These are phyloP conservation scores for Boletus fagicola DNA, from an alignment of 768 basidiomycete genomes.

Conservation along the genomic window DNA sequence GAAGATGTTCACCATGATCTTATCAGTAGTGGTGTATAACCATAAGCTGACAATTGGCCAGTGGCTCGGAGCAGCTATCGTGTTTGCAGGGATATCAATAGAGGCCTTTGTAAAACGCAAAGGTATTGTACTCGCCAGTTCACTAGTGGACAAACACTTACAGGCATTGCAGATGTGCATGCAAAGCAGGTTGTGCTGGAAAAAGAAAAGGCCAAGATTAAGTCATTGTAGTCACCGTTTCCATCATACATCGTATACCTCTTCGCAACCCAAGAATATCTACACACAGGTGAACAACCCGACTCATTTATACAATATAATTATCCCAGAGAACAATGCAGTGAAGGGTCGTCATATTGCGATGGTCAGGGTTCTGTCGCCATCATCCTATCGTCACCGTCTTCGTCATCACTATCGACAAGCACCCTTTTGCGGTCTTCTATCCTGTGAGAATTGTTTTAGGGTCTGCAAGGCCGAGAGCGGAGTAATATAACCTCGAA, in stretches of 20 bases:
- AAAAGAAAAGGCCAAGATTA: conserved; percentile 81
- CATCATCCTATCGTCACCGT: conserved; percentile 37
- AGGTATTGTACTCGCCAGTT: conserved; percentile 45
- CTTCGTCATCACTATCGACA: conserved; percentile 33
- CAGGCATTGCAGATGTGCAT: conserved; percentile 60
- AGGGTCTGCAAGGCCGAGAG: neutral
- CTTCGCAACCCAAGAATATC: conserved; percentile 12
- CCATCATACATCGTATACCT: conserved; percentile 13
- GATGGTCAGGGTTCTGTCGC: conserved; percentile 27
- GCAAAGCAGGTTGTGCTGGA: conserved; percentile 77
- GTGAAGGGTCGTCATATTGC: neutral
- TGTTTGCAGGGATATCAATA: conserved; percentile 93
- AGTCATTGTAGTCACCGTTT: conserved; percentile 53
- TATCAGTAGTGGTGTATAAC: conserved; percentile 90
- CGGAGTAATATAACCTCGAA: conserved; percentile 28
- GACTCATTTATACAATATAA: conserved; percentile 28
- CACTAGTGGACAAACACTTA: conserved; percentile 3
- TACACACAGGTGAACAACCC: conserved; percentile 13
- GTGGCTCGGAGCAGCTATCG: conserved; percentile 89
- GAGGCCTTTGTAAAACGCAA: conserved; percentile 90
- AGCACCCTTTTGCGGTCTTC: conserved; percentile 46
- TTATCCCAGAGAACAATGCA: conserved; percentile 9
- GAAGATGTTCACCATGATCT: conserved; percentile 96
- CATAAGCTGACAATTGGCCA: conserved; percentile 83
- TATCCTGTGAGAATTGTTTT: conserved; percentile 24